Conservation (phyloP, 371 early-diverging fungal species). For the Mortierella sp. region DNA sequence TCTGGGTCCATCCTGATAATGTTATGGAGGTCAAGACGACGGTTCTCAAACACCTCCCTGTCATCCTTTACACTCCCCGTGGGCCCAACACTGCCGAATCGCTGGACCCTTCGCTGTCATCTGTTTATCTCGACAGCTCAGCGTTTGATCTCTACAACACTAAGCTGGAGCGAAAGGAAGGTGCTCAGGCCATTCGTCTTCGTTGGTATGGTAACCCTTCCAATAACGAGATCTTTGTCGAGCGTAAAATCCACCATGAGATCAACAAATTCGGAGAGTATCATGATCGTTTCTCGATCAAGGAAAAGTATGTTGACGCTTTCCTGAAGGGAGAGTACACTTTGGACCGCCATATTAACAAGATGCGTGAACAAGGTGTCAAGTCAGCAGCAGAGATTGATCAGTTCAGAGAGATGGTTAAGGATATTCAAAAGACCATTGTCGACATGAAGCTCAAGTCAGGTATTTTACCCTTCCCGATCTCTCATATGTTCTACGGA, state of each 20-base stretch:
- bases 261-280: constrained; percentile 81
- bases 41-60: constrained; percentile 96
- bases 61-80: constrained; percentile 86
- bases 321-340: constrained; percentile 89
- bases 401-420: constrained; percentile 80
- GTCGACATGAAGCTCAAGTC: constrained; percentile 86
- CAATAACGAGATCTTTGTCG: constrained; percentile 91
- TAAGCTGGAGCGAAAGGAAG: constrained; percentile 94
- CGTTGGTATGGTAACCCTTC: constrained; percentile 96
- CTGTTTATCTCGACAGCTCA: constrained; percentile 98
- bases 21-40: constrained; percentile 95
- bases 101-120: constrained; percentile 93
- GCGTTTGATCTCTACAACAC: constrained; percentile 93
- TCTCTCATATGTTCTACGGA: no score
- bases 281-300: constrained; percentile 90
- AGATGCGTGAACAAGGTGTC: constrained; percentile 83
- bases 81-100: constrained; percentile 53
- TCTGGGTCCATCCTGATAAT: constrained; percentile 99
- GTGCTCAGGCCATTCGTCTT: constrained; percentile 93
- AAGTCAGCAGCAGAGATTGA: constrained; percentile 85
- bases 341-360: constrained; percentile 79
- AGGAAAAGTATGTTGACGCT: constrained; percentile 94
- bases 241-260: constrained; percentile 98
- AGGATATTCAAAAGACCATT: constrained; percentile 88
- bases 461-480: constrained; percentile 11